A percentile compares a stretch with the other conserved stretches of the same genome.
phyloP scores from a whole-genome alignment of 306 rosid genomes.

The Rosa persica region DNA sequence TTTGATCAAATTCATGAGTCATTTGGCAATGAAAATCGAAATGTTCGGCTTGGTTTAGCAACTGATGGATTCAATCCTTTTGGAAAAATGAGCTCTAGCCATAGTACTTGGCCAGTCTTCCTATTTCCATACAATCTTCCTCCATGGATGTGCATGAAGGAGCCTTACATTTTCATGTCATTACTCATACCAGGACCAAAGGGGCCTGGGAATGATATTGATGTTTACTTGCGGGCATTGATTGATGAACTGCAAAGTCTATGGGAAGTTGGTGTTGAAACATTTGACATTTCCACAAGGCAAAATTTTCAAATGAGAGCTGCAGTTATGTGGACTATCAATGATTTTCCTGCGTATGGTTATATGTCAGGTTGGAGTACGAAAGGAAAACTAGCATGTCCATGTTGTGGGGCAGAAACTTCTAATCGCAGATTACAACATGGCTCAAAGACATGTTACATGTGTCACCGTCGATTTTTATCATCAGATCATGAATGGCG shows the following conservation, averaged over 20 bases:
- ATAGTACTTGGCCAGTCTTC: too few species aligned
- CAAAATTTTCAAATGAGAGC: background rate
- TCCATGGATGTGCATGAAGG: constrained; percentile 2
- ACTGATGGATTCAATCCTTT: too few species aligned
- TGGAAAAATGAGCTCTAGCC: too few species aligned
- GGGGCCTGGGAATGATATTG: background rate
- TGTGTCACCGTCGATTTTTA: background rate
- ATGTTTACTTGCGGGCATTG: background rate
- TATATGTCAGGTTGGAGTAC: background rate
- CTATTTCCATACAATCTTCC: background rate
- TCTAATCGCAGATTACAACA: background rate
- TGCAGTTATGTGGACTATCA: background rate
- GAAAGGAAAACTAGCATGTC: background rate
- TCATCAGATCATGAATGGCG: background rate
- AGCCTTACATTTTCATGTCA: background rate
- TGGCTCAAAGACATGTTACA: background rate
- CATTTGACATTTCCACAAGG: background rate
- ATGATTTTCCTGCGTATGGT: background rate
- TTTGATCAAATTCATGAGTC: too few species aligned
- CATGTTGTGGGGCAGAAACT: background rate
- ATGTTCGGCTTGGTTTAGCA: too few species aligned
- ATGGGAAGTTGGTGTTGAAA: background rate
- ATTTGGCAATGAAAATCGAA: too few species aligned
- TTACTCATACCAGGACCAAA: background rate
- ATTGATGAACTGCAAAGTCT: background rate